Conservation (phyloP, 1,284 basidiomycete species). For the Malassezia caprae region DNA sequence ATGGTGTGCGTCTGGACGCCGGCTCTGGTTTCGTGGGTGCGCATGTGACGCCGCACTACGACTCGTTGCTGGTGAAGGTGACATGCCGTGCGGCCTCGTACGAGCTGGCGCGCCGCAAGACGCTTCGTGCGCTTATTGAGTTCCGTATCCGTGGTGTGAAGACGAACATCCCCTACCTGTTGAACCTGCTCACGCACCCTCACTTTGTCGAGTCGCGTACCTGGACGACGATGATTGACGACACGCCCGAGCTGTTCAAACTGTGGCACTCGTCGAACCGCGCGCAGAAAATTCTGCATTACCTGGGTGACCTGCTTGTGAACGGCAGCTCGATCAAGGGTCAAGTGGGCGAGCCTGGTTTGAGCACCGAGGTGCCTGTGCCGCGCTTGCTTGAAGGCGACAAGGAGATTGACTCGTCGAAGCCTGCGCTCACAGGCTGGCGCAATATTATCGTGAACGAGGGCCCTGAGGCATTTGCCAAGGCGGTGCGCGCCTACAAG, state of each 20-base stretch:
- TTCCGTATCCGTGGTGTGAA: conserved; percentile 99
- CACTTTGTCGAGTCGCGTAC: conserved; percentile 91
- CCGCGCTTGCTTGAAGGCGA: conserved; percentile 65
- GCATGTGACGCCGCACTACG: conserved; percentile 98
- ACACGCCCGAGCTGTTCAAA: conserved; percentile 97
- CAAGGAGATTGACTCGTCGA: conserved; percentile 66
- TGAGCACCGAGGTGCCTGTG: conserved; percentile 77
- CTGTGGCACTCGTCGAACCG: conserved; percentile 95
- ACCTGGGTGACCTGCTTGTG: conserved; percentile 93
- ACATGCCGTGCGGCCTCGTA: conserved; percentile 93
- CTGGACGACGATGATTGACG: conserved; percentile 81
- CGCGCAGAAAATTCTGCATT: conserved; percentile 91
- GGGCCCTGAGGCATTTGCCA: conserved; percentile 95
- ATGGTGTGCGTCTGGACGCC: conserved; percentile 93
- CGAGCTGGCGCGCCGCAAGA: conserved; percentile 95
- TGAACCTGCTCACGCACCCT: conserved; percentile 94
- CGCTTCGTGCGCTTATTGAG: conserved; percentile 95
- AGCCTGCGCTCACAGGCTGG: conserved; percentile 84
- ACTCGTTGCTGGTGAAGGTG: conserved; percentile 93
- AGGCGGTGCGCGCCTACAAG: conserved; percentile 91
- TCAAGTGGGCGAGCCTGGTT: conserved; percentile 83
- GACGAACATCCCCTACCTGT: conserved; percentile 94
- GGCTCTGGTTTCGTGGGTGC: conserved; percentile 97
- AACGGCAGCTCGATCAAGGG: conserved; percentile 96
- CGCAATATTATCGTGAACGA: conserved; percentile 97